Evolutionary conservation across 306 rosid genomes (phyloP).

Genomic region (Vigna hirtella): DNA sequence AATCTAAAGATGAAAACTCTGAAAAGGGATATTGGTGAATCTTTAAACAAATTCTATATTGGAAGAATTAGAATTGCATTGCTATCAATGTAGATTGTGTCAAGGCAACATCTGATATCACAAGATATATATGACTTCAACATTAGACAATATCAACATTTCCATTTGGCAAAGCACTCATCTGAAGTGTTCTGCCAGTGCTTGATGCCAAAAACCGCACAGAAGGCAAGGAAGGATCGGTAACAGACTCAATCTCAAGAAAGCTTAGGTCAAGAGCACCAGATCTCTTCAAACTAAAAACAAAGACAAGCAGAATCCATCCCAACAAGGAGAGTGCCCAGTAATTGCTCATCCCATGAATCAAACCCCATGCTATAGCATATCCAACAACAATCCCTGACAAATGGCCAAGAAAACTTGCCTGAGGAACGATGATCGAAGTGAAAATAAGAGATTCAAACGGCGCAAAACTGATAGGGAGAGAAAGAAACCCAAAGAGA

Average conservation of each 20-base stretch:
- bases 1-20: slow-evolving; percentile 33
- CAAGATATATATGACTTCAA: slow-evolving; percentile 39
- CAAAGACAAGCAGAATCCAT: slow-evolving; percentile 73
- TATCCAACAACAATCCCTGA: slow-evolving; percentile 94
- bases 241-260: slow-evolving; percentile 91
- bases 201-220: slow-evolving; percentile 79
- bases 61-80: slow-evolving; percentile 46
- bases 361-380: slow-evolving; percentile 96
- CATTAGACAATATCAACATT: slow-evolving; percentile 75
- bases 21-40: slow-evolving; percentile 15
- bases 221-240: slow-evolving; percentile 81
- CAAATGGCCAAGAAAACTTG: slow-evolving; percentile 95
- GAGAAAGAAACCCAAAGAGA: slow-evolving; percentile 93
- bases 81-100: slow-evolving; percentile 41
- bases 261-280: slow-evolving; percentile 70
- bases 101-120: slow-evolving; percentile 45
- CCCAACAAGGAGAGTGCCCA: slow-evolving; percentile 91
- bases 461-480: slow-evolving; percentile 97
- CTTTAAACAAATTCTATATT: slow-evolving; percentile 44
- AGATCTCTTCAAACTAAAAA: slow-evolving; percentile 83
- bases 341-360: slow-evolving; percentile 88
- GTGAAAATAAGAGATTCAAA: slow-evolving; percentile 94
- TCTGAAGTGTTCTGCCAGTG: slow-evolving; percentile 82
- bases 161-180: slow-evolving; percentile 73
- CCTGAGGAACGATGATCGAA: slow-evolving; percentile 95